Evolutionary conservation across 208 protist genomes (phyloP).

Genomic region (Wallacemonas sp.): DNA sequence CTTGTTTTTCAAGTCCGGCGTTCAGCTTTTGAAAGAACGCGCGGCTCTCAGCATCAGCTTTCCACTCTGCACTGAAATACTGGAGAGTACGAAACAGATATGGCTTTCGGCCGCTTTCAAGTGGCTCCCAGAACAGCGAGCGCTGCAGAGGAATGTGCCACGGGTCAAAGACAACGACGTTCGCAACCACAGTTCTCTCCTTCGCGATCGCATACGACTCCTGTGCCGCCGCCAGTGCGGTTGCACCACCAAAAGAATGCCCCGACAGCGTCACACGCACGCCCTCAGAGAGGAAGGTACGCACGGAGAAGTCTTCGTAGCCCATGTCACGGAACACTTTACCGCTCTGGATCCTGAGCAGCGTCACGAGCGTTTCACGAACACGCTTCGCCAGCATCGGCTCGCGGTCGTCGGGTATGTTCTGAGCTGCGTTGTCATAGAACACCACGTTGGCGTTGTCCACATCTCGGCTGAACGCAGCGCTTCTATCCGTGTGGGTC

Average conservation of each 20-base stretch:
- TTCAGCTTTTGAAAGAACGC: conserved; percentile 44
- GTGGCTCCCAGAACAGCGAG: conserved; percentile 38
- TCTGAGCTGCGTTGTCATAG: conserved; percentile 30
- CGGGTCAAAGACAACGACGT: conserved; percentile 64
- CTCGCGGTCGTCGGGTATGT: conserved; percentile 41
- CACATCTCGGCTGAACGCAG: conserved; percentile 70
- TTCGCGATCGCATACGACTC: conserved; percentile 13
- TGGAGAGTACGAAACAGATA: conserved; percentile 57
- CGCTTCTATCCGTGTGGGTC: conserved; percentile 80
- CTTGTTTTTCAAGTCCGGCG: conserved; percentile 3
- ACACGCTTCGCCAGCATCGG: conserved; percentile 60
- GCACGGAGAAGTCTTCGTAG: conserved; percentile 14
- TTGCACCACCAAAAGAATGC: conserved; percentile 86
- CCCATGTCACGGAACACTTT: conserved; percentile 8
- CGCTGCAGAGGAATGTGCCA: conserved; percentile 61
- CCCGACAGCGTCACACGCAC: conserved; percentile 36
- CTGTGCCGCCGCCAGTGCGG: conserved; percentile 52
- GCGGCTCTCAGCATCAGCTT: conserved; percentile 29
- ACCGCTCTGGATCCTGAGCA: conserved; percentile 19
- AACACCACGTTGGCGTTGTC: conserved; percentile 22
- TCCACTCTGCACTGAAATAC: conserved; percentile 63
- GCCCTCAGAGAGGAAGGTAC: neutral
- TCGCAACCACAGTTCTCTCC: conserved; percentile 1
- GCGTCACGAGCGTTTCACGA: conserved; percentile 37
- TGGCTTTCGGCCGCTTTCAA: conserved; percentile 18